Conservation (phyloP, 345 rosid species). For the Eucalyptus marginata region DNA sequence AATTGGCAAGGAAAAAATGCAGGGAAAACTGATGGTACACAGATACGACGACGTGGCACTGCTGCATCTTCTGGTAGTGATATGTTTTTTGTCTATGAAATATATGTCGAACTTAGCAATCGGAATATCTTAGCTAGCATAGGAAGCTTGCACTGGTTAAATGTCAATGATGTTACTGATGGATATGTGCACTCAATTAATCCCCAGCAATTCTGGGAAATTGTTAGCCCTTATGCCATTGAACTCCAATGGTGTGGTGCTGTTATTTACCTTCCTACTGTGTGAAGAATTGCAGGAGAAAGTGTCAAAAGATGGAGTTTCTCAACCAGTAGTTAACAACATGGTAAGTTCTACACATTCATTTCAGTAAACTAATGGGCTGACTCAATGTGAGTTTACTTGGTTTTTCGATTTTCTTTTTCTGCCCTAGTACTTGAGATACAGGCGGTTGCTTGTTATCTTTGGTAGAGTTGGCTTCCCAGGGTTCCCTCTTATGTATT, state of each 20-base stretch:
- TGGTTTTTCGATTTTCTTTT: background rate
- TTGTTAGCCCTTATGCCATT: background rate
- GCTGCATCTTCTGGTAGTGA: constrained; percentile 39
- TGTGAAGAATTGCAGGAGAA: constrained; percentile 16
- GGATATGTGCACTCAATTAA: background rate
- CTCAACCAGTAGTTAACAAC: constrained; percentile 17
- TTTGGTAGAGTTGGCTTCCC: background rate
- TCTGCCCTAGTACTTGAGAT: background rate
- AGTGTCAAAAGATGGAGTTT: background rate
- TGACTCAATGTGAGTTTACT: background rate
- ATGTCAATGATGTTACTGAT: background rate
- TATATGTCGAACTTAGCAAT: background rate
- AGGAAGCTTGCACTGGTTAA: background rate
- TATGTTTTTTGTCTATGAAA: background rate
- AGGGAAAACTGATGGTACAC: constrained; percentile 12
- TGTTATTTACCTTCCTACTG: background rate
- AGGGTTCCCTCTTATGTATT: background rate
- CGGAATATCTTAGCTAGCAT: background rate
- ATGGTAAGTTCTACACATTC: constrained; percentile 12
- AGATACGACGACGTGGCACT: constrained; percentile 33
- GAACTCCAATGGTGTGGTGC: background rate
- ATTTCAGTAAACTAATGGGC: background rate
- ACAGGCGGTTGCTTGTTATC: background rate
- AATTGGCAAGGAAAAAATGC: constrained; percentile 13
- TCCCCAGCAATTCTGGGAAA: background rate